Evolutionary conservation across 1,284 basidiomycete genomes (phyloP).

Genomic region (Lentinula novae-zelandiae): DNA sequence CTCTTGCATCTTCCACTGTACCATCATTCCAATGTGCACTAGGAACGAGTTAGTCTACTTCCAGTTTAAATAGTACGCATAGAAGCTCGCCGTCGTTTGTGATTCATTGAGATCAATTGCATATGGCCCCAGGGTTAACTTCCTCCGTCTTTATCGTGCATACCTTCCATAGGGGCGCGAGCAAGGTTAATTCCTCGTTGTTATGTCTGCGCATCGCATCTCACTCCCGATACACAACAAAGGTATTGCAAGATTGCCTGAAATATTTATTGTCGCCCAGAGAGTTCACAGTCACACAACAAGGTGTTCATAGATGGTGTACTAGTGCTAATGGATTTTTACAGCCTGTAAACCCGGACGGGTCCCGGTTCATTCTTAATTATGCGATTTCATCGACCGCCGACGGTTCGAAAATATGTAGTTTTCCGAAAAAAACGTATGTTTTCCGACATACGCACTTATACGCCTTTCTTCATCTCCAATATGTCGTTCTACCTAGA

Average conservation of each 20-base stretch:
- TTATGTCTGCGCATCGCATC: too few relatives aligned
- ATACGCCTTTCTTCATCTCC: not conserved
- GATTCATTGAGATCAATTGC: not conserved
- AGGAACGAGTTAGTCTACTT: not conserved
- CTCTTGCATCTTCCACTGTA: too few relatives aligned
- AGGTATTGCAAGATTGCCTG: too few relatives aligned
- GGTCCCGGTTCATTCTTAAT: not conserved
- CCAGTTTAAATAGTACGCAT: too few relatives aligned
- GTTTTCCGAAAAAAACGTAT: not conserved
- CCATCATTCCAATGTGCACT: not conserved
- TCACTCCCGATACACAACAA: too few relatives aligned
- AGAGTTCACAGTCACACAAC: too few relatives aligned
- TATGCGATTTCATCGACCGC: conserved; percentile 39
- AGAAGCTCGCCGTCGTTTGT: not conserved
- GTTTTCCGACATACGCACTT: not conserved
- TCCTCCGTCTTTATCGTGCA: not conserved
- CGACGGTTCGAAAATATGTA: conserved; percentile 17
- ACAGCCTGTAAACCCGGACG: too few relatives aligned
- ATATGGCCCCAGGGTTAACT: not conserved
- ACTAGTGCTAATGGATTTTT: not conserved
- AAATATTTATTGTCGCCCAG: too few relatives aligned
- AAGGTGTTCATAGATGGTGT: not conserved
- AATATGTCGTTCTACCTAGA: not conserved
- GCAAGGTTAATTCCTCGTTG: too few relatives aligned
- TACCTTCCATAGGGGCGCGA: too few relatives aligned